Percentiles rank a stretch among this genome's conserved stretches.
These are phyloP conservation scores for Colletotrichum horii DNA, from an alignment of 2,329 filamentous ascomycete species.

Conservation along the genomic window DNA sequence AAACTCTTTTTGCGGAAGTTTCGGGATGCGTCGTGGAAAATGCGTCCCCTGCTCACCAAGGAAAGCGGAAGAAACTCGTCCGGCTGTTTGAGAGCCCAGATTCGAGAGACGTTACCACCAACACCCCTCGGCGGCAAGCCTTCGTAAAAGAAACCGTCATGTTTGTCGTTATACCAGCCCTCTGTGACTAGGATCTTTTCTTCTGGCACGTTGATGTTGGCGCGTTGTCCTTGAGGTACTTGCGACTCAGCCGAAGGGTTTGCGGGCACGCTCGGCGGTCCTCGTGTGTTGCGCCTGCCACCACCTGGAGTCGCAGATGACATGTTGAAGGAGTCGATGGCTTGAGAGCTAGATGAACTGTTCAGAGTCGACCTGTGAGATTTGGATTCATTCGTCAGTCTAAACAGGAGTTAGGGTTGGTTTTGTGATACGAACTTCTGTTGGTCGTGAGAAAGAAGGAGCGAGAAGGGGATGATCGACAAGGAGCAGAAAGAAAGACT, in stretches of 20 bases:
- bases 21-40: not conserved
- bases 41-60: not conserved
- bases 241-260: not conserved
- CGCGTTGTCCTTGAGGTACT: not conserved
- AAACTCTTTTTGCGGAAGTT: no score
- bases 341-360: not conserved
- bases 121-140: not conserved
- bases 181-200: accelerated
- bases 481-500: no score
- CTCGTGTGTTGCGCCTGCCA: not conserved
- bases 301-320: not conserved
- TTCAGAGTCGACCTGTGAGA: no score
- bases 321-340: not conserved
- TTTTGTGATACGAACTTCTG: no score
- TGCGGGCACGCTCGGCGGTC: not conserved
- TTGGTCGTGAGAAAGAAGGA: no score
- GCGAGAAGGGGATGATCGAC: no score
- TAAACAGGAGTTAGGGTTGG: no score
- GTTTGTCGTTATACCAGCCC: not conserved
- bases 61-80: not conserved
- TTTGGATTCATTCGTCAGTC: no score
- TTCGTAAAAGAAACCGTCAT: not conserved
- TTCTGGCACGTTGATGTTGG: not conserved
- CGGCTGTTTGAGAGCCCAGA: not conserved
- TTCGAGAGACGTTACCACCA: not conserved